Evolutionary conservation across 257 asterid species (phyloP).

Genomic region (Anisodus tanguticus): DNA sequence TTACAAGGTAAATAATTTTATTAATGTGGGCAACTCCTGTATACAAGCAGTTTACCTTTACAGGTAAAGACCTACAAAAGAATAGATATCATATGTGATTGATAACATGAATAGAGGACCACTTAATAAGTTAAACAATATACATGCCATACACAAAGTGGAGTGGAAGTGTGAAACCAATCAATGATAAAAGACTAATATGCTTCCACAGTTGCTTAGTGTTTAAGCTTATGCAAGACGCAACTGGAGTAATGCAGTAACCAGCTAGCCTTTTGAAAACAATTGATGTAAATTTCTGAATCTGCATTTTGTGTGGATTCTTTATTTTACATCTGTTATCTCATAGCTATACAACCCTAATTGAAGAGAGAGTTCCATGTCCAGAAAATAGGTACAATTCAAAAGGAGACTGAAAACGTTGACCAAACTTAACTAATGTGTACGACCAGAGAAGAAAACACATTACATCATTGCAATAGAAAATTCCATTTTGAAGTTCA

Average conservation of each 20-base stretch:
- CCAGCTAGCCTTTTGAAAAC: background rate
- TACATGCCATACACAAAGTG: background rate
- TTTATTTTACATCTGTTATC: background rate
- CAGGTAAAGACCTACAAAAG: conserved; percentile 15
- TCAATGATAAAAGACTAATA: background rate
- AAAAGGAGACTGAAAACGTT: conserved; percentile 9
- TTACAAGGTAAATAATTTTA: conserved; percentile 13
- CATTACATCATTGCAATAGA: conserved; percentile 6
- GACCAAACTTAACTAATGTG: conserved; percentile 9
- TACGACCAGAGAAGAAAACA: conserved; percentile 6
- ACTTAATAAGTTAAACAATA: background rate
- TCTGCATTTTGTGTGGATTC: conserved; percentile 21
- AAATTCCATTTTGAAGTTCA: conserved; percentile 1
- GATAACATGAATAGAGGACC: conserved; percentile 18
- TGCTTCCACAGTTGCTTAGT: conserved; percentile 8
- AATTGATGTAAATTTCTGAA: background rate
- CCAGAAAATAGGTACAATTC: conserved; percentile 11
- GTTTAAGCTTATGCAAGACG: conserved; percentile 9
- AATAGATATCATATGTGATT: background rate
- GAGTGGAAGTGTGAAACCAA: background rate
- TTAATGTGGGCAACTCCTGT: background rate
- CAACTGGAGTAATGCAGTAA: background rate
- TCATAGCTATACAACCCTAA: conserved; percentile 5
- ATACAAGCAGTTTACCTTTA: background rate
- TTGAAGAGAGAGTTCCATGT: background rate